A percentile compares a stretch with the other conserved stretches of the same genome.
phyloP scores from a whole-genome alignment of 495 filamentous ascomycete genomes.

The Parathielavia hyrcaniae region DNA sequence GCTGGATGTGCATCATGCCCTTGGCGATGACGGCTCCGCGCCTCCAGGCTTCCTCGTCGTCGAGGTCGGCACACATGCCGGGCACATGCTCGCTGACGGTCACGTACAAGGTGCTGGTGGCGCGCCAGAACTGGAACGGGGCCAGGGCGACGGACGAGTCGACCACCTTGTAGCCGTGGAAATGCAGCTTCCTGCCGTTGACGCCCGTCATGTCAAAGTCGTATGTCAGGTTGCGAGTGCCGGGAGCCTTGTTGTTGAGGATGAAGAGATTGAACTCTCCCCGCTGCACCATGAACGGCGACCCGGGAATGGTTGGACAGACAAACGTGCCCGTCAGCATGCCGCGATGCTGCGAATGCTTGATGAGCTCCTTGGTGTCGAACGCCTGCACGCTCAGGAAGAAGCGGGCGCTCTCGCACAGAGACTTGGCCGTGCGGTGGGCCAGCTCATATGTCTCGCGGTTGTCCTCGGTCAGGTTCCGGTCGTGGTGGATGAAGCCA shows the following conservation, averaged over 20 bases:
- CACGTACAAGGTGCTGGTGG: conserved; percentile 58
- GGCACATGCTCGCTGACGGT: conserved; percentile 40
- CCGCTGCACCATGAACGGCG: conserved; percentile 55
- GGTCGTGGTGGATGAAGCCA: conserved; percentile 52
- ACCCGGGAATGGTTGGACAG: conserved; percentile 49
- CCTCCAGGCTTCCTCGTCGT: conserved; percentile 36
- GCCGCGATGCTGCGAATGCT: conserved; percentile 45
- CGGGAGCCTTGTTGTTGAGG: conserved; percentile 46
- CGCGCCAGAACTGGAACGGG: conserved; percentile 50
- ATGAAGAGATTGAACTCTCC: conserved; percentile 56
- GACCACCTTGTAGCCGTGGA: conserved; percentile 59
- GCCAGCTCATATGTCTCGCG: conserved; percentile 51
- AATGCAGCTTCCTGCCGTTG: conserved; percentile 46
- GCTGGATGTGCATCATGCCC: conserved; percentile 55
- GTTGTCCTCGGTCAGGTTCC: conserved; percentile 41
- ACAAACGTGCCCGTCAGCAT: conserved; percentile 59
- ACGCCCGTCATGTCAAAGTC: conserved; percentile 53
- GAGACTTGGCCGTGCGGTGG: conserved; percentile 45
- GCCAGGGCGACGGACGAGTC: conserved; percentile 53
- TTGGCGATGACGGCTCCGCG: conserved; percentile 45
- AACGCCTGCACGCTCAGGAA: conserved; percentile 55
- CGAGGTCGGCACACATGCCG: conserved; percentile 29
- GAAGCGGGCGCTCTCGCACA: conserved; percentile 52
- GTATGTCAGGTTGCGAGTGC: conserved; percentile 55
- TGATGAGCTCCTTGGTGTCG: conserved; percentile 39